A percentile compares a stretch with the other conserved stretches of the same genome.
These are phyloP conservation scores for Pichia thaimueangensis DNA, from an alignment of 805 yeast species.

Conservation along the genomic window DNA sequence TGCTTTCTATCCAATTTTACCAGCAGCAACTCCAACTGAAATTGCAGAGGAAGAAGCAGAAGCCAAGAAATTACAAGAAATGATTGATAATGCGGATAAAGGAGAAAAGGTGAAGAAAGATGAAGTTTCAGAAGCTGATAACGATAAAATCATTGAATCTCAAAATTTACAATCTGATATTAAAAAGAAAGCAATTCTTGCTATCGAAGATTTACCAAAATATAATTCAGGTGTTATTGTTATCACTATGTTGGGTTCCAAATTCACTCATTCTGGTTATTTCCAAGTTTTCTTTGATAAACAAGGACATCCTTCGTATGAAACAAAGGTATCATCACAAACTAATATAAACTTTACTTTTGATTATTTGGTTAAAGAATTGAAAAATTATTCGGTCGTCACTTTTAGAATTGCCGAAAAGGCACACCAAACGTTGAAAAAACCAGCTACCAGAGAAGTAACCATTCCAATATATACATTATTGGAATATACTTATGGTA, in stretches of 20 bases:
- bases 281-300: conserved; percentile 77
- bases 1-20: conserved; percentile 78
- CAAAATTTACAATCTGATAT: conserved; percentile 24
- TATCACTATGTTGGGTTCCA: conserved; percentile 56
- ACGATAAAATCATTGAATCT: conserved; percentile 1
- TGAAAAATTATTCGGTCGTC: conserved; percentile 59
- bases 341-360: conserved; percentile 42
- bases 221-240: conserved; percentile 74
- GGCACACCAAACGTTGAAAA: conserved; percentile 45
- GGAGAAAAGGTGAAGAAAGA: conserved; percentile 30
- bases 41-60: conserved; percentile 44
- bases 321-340: conserved; percentile 44
- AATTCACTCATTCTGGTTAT: conserved; percentile 49
- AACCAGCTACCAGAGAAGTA: conserved; percentile 54
- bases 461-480: conserved; percentile 62
- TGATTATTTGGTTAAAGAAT: conserved; percentile 70
- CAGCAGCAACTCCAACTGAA: conserved; percentile 75
- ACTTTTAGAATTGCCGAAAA: conserved; percentile 58
- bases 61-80: conserved; percentile 18
- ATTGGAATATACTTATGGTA: conserved; percentile 55
- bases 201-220: conserved; percentile 50
- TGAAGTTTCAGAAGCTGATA: conserved; percentile 22
- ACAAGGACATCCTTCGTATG: conserved; percentile 57
- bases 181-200: conserved; percentile 41
- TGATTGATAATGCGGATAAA: conserved; percentile 30